Percentiles rank a stretch among this genome's conserved stretches.
These are phyloP conservation scores for Citrus trifoliata DNA, from an alignment of 345 rosid species.

Conservation along the genomic window DNA sequence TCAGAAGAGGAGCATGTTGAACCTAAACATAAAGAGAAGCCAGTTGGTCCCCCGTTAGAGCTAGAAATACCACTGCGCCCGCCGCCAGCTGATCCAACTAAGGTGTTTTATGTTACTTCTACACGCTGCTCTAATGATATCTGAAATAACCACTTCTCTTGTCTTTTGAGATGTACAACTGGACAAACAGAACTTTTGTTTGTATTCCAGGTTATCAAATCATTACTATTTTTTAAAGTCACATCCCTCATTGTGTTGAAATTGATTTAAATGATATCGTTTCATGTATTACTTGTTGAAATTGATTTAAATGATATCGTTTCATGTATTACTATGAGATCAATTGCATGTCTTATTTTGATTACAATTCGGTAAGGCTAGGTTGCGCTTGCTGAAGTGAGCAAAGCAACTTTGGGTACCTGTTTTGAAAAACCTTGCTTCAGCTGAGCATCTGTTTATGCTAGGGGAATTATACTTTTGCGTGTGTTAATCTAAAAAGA, in stretches of 20 bases:
- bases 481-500: background rate
- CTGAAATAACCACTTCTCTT: background rate
- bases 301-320: background rate
- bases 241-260: background rate
- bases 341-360: background rate
- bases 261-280: background rate
- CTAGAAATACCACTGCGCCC: constrained; percentile 77
- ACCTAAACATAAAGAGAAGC: constrained; percentile 72
- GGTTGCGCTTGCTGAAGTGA: background rate
- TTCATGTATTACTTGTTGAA: no score
- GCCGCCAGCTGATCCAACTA: constrained; percentile 79
- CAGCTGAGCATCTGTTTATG: background rate
- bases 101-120: constrained; percentile 40
- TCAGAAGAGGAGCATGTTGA: constrained; percentile 87
- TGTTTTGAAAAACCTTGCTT: background rate
- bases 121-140: background rate
- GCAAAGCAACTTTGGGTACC: background rate
- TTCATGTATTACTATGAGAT: background rate
- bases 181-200: background rate
- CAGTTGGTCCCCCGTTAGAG: constrained; percentile 88
- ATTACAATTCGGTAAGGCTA: background rate
- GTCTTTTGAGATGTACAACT: background rate
- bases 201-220: background rate
- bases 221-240: background rate
- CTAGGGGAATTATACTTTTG: background rate